A percentile compares a stretch with the other conserved stretches of the same genome.
phyloP scores from a whole-genome alignment of 2,329 filamentous ascomycete genomes.

The Canariomyces notabilis region DNA sequence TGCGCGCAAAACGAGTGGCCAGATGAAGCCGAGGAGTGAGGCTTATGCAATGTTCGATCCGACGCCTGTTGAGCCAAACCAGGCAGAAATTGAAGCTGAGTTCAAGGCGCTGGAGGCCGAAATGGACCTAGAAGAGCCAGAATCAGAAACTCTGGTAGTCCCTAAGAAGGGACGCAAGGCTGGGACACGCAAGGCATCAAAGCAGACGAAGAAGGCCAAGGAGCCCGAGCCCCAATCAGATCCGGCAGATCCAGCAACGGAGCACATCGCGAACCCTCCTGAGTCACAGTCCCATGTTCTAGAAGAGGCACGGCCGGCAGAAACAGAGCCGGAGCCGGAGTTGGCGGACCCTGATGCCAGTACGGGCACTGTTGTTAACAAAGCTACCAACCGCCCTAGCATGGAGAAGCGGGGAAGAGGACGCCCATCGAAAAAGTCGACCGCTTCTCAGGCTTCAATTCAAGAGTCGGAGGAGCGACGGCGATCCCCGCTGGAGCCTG shows the following conservation, averaged over 20 bases:
- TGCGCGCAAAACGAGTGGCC: constrained; percentile 25
- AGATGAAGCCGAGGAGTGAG: constrained; percentile 28
- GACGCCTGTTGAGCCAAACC: constrained; percentile 38
- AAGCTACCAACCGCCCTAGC: constrained; percentile 14
- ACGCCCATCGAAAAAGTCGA: constrained; percentile 31
- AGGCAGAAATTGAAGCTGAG: constrained; percentile 48
- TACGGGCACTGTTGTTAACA: constrained; percentile 23
- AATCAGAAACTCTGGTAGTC: constrained; percentile 37
- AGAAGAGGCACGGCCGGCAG: constrained; percentile 5
- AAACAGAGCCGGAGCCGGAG: constrained; percentile 9
- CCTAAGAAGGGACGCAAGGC: constrained; percentile 53
- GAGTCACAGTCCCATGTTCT: constrained; percentile 2
- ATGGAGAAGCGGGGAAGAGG: constrained; percentile 29
- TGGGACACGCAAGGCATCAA: constrained; percentile 47
- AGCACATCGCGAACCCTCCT: constrained; percentile 9
- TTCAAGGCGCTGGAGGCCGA: constrained; percentile 45
- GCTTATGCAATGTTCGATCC: constrained; percentile 52
- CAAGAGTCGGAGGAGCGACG: constrained; percentile 7
- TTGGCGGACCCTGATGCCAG: constrained; percentile 26
- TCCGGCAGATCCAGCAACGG: constrained; percentile 16
- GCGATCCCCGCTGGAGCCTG: constrained; percentile 4
- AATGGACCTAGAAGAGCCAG: constrained; percentile 37
- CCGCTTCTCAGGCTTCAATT: constrained; percentile 10
- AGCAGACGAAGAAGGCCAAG: constrained; percentile 46
- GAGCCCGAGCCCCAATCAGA: constrained; percentile 25